phyloP scores from a whole-genome alignment of 495 filamentous ascomycete genomes.

The Annulohypoxylon stygium region DNA sequence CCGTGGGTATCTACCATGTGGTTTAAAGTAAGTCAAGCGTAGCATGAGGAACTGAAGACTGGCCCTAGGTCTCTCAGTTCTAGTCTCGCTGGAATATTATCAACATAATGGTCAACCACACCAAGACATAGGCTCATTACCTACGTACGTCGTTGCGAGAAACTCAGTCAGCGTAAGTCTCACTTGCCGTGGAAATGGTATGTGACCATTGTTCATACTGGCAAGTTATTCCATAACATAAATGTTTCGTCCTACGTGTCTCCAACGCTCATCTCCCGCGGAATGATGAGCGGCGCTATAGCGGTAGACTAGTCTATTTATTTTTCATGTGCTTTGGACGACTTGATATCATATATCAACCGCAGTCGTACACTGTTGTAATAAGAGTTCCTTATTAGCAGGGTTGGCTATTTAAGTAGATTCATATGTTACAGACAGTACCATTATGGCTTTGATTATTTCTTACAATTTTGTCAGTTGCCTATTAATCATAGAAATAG shows the following conservation, averaged over 20 bases:
- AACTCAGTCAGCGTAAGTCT: not conserved
- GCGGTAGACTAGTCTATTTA: too few relatives aligned
- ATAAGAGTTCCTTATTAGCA: not conserved
- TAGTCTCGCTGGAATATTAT: not conserved
- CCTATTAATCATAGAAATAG: not conserved
- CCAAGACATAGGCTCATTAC: not conserved
- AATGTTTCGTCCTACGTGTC: too few relatives aligned
- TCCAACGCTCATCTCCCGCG: too few relatives aligned
- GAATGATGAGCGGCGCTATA: too few relatives aligned
- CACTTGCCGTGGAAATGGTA: not conserved
- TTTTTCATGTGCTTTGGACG: not conserved
- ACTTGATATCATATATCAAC: not conserved
- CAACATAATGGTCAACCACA: not conserved
- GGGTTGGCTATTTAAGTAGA: not conserved
- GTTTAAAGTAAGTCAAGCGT: not conserved
- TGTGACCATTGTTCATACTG: too few relatives aligned
- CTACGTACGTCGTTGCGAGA: not conserved
- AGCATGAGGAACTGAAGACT: not conserved
- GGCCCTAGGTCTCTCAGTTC: not conserved
- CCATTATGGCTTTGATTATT: too few relatives aligned
- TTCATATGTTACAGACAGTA: not conserved
- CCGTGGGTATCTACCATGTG: not conserved
- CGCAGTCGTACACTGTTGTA: not conserved
- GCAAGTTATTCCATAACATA: too few relatives aligned
- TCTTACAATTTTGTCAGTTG: too few relatives aligned